These are phyloP conservation scores for Galeopsis tetrahit DNA, from an alignment of 257 asterid species.

Conservation along the genomic window DNA sequence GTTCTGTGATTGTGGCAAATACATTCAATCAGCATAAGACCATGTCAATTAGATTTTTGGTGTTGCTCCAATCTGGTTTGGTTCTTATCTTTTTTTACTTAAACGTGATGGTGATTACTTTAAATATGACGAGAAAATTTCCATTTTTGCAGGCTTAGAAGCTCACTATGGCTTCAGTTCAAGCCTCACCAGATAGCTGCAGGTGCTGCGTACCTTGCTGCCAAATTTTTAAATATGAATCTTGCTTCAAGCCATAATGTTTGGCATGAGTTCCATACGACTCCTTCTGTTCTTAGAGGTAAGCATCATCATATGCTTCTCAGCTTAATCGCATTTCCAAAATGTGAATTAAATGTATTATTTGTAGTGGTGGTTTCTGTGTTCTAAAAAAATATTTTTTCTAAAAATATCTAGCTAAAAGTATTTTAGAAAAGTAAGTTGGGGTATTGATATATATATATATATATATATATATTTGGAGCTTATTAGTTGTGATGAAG, in stretches of 20 bases:
- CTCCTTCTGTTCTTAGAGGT: constrained; percentile 87
- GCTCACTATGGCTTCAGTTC: constrained; percentile 98
- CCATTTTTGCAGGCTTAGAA: constrained; percentile 75
- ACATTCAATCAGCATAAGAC: constrained; percentile 32
- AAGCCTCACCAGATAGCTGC: constrained; percentile 99
- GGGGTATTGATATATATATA: no score
- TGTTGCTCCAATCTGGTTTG: constrained; percentile 51
- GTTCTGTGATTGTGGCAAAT: constrained; percentile 42
- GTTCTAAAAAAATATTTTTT: no score
- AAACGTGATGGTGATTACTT: not conserved
- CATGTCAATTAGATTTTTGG: constrained; percentile 36
- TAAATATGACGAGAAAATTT: constrained; percentile 4
- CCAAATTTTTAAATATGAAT: constrained; percentile 80
- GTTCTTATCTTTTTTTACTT: constrained; percentile 29
- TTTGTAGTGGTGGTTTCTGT: no score
- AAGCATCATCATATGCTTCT: constrained; percentile 27
- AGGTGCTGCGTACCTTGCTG: constrained; percentile 98
- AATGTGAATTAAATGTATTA: not conserved
- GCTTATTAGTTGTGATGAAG: no score
- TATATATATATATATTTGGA: no score
- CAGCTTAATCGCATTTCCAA: not conserved
- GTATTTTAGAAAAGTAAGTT: no score
- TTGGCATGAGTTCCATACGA: constrained; percentile 84
- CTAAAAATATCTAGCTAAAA: no score
- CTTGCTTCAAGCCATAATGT: constrained; percentile 70